Evolutionary conservation across 192 early-diverging fungal genomes (phyloP), one percentile per base, ranked within the genome.

Genomic region (Rhizoclosmatium globosum): DNA sequence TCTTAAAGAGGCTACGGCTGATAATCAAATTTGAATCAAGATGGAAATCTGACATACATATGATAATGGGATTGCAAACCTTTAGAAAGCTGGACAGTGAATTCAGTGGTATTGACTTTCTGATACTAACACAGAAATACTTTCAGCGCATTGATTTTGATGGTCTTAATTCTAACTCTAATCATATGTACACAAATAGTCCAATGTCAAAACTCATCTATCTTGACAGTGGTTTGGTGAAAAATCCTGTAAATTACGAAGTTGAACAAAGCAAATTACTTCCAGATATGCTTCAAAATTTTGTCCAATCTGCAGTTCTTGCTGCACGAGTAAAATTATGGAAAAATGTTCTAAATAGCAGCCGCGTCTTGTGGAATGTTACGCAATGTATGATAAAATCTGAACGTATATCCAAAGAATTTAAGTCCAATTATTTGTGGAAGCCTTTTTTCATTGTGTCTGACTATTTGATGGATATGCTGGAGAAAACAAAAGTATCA

Each of bases 221-320:
- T 53, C 50, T 17, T 53, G 50, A 53, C 31, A 31, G 31, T 31
- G 31, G 31, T 31, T 31, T 31, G 0, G 31, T 31, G 0, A 31
- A 31, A 31, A 31, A 31, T 31, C 31, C 31, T 31, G 31, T 31
- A 31, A 31, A 31, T 31, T 31, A 31, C 31, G 31, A 31, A 31
- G 31, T 31, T 31, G 31, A 31, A 31, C 31, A 31, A 31, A n/a
- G 9, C 23, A 62, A 62, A 39, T 21, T 62, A 19, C 47, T 76
- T 57, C 45, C 47, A 4, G 87, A 89, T 13, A 77, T 77, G 41
- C 68, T 85, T 23, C 87, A 89, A 72, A 31, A 48, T 11, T 75
- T 84, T 62, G 83, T 82, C 15, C 87, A 89, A 57, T 76, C 84
- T 13, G 64, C 83, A 59, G 79, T 82, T n/a, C 74, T 85, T 41